These are phyloP conservation scores for Wallacemonas collosoma DNA, from an alignment of 208 protist species.

Conservation along the genomic window DNA sequence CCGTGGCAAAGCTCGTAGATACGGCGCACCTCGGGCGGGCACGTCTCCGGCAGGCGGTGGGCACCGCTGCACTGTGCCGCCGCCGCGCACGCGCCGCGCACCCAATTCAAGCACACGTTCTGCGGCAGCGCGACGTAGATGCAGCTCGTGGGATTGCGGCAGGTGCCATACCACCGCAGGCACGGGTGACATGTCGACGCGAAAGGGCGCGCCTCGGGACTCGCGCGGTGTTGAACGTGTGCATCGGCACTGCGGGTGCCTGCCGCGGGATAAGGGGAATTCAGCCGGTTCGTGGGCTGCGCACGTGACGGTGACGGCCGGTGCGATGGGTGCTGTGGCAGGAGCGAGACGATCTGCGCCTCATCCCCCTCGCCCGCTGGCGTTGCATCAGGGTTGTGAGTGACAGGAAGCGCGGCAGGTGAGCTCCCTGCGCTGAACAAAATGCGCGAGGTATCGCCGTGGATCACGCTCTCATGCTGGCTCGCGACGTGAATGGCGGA, in stretches of 20 bases:
- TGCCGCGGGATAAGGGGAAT: no score
- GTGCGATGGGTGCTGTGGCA: not conserved
- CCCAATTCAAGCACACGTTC: constrained; percentile 83
- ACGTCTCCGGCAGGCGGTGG: constrained; percentile 70
- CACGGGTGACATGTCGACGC: constrained; percentile 60
- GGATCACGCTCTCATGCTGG: not conserved
- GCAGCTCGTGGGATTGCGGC: constrained; percentile 70
- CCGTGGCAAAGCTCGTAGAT: constrained; percentile 71
- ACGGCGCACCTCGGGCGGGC: constrained; percentile 42
- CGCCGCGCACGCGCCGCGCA: constrained; percentile 56
- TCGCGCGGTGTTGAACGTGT: not conserved
- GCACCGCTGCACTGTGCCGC: constrained; percentile 57
- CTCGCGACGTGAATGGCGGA: constrained; percentile 3
- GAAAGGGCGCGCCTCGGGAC: constrained; percentile 44
- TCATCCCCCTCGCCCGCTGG: no score
- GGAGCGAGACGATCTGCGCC: not conserved
- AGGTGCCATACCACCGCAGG: constrained; percentile 71
- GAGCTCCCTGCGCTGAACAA: constrained; percentile 8
- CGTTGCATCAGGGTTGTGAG: no score
- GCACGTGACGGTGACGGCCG: not conserved
- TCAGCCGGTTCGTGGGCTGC: no score
- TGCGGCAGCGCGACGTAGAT: constrained; percentile 51
- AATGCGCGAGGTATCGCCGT: constrained; percentile 9
- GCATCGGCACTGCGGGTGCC: no score
- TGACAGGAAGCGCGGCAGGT: not conserved